Conservation (phyloP, 495 filamentous ascomycete genomes). For the Daldinia grandis region DNA sequence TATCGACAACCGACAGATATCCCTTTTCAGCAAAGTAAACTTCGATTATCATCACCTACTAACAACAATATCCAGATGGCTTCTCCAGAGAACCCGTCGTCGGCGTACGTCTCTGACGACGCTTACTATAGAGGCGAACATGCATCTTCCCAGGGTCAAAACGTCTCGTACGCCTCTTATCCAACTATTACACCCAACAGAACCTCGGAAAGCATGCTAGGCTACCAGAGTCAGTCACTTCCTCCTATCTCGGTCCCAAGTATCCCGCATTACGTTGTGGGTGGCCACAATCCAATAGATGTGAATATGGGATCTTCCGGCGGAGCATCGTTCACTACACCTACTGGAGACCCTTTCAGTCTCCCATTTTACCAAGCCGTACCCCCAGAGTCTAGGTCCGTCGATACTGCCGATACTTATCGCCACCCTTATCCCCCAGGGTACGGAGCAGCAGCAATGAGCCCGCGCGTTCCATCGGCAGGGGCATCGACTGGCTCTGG, state of each 20-base stretch:
- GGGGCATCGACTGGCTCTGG: constrained; percentile 21
- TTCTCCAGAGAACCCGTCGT: constrained; percentile 36
- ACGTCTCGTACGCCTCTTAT: constrained; percentile 37
- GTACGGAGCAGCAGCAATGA: constrained; percentile 33
- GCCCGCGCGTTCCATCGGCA: constrained; percentile 29
- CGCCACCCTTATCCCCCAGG: constrained; percentile 37
- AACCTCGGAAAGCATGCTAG: constrained; percentile 32
- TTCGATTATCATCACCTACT: constrained; percentile 11
- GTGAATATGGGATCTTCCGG: constrained; percentile 37
- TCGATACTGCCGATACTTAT: constrained; percentile 36
- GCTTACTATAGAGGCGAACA: constrained; percentile 35
- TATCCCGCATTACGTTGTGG: constrained; percentile 31
- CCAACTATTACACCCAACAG: constrained; percentile 23
- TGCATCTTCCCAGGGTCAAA: constrained; percentile 27
- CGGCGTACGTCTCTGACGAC: constrained; percentile 37
- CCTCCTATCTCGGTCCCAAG: constrained; percentile 32
- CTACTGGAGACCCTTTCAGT: constrained; percentile 35
- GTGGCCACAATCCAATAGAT: constrained; percentile 34
- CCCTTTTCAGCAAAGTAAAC: neutral
- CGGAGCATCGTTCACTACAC: constrained; percentile 33
- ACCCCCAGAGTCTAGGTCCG: constrained; percentile 28
- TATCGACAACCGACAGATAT: neutral
- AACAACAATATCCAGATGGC: constrained; percentile 34
- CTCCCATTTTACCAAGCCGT: constrained; percentile 38
- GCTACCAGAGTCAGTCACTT: constrained; percentile 36